Base-by-base conservation (phyloP, 495 filamentous ascomycete species). In the Chaetomium tenue region DNA sequence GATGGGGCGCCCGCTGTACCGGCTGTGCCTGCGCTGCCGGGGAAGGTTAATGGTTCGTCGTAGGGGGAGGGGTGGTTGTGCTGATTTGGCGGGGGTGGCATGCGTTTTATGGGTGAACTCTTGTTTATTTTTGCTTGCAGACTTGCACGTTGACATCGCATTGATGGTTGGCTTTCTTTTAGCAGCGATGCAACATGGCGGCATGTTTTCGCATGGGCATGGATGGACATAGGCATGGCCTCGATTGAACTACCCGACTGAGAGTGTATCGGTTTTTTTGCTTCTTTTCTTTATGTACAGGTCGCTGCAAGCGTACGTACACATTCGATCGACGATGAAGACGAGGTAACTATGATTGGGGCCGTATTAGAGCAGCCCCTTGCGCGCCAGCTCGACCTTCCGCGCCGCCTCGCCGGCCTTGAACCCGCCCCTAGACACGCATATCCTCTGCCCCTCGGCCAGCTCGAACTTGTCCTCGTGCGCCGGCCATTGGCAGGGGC, bases 381-480 rank as follows among this genome's bases (percentile, higher is more conserved):
- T 92, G 67, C 90, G 82, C 47, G 88, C 91, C 73, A 93, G 81
- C 72, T 92, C 89, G 62, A 94, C 82, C 75, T 92, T 92, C 68
- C 91, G 81, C 59, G 84, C 83, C 46, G 90, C 86, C 74, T 92
- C 89, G 22, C 88, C 87, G 8, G 79, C 80, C 76, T 87, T 88
- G 73, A 86, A 96, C 0, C 92, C 92, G 3, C 91, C 92, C 71
- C 87, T 92, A 28, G 87, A 91, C 5, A 89, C 82, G 74, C 92
- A 97, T 66, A 93, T 79, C 16, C 90, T 82, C 68, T 87, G 89
- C 12, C 92, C 92, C 15, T 93, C 89, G 18, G 86, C 89, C 40
- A 94, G 77, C 76, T 97, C 92, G 60, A 93, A 84, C 70, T 97
- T 97, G 70, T 97, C 91, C 73, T 96, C 90, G 52, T 90, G 82